These are phyloP conservation scores for Russula lepida DNA, from an alignment of 768 basidiomycete genomes.

Conservation along the genomic window DNA sequence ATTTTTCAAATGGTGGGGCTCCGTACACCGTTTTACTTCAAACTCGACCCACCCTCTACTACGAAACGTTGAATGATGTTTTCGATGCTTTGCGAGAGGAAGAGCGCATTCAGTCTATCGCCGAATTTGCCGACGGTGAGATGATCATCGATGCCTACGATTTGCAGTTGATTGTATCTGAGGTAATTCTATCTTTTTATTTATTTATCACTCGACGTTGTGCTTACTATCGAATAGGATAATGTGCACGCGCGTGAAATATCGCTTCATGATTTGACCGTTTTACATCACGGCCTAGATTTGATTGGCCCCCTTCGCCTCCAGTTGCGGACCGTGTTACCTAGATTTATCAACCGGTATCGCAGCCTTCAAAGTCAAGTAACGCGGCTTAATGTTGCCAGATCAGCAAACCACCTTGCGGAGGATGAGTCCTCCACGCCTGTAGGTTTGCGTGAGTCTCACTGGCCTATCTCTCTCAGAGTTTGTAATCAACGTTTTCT, in stretches of 20 bases:
- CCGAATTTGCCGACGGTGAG: conserved; percentile 49
- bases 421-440: neutral
- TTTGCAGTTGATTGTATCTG: conserved; percentile 52
- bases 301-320: conserved; percentile 20
- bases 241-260: conserved; percentile 23
- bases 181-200: conserved; percentile 35
- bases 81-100: conserved; percentile 69
- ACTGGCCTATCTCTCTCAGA: neutral
- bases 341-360: conserved; percentile 22
- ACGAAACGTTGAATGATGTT: conserved; percentile 60
- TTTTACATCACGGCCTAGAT: conserved; percentile 21
- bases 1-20: conserved; percentile 18
- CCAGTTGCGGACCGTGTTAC: conserved; percentile 12
- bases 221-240: conserved; percentile 14
- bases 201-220: neutral
- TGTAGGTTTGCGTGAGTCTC: neutral
- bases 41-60: conserved; percentile 62
- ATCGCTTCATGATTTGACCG: conserved; percentile 21
- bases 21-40: conserved; percentile 44
- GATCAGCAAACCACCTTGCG: neutral
- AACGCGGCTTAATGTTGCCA: neutral
- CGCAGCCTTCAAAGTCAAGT: conserved; percentile 15
- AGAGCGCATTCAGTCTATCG: conserved; percentile 38
- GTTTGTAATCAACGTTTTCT: neutral
- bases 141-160: conserved; percentile 65